Conservation (phyloP, 345 rosid species). For the Brassica nigra region DNA sequence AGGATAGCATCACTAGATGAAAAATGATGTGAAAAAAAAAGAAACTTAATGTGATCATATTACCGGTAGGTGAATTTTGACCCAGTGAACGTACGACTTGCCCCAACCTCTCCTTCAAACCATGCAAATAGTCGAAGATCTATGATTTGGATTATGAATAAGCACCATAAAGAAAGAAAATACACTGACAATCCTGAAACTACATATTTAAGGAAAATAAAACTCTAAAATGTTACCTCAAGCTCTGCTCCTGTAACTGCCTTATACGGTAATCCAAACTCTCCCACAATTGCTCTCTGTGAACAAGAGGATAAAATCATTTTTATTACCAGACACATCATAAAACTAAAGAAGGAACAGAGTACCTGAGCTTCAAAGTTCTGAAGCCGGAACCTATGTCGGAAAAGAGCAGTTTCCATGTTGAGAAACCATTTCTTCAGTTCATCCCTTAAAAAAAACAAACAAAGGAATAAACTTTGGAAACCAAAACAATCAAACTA, state of each 20-base stretch:
- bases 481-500: not conserved
- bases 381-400: conserved; percentile 53
- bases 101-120: conserved; percentile 55
- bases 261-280: conserved; percentile 72
- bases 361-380: conserved; percentile 63
- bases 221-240: conserved; percentile 55
- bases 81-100: conserved; percentile 58
- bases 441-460: conserved; percentile 61
- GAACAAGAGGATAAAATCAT: not conserved
- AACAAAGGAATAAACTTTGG: not conserved
- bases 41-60: conserved; percentile 21
- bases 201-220: not conserved
- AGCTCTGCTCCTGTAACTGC: conserved; percentile 61
- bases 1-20: conserved; percentile 9
- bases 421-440: conserved; percentile 90
- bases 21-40: not conserved
- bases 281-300: conserved; percentile 66
- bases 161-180: not conserved
- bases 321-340: not conserved
- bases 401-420: conserved; percentile 81
- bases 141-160: not conserved
- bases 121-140: conserved; percentile 39
- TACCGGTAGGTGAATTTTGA: conserved; percentile 51
- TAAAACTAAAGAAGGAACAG: not conserved
- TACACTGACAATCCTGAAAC: not conserved